Evolutionary conservation across 73 alveolate species (phyloP), one percentile per base, ranked within the genome.

Genomic region (Symbiodinium natans): DNA sequence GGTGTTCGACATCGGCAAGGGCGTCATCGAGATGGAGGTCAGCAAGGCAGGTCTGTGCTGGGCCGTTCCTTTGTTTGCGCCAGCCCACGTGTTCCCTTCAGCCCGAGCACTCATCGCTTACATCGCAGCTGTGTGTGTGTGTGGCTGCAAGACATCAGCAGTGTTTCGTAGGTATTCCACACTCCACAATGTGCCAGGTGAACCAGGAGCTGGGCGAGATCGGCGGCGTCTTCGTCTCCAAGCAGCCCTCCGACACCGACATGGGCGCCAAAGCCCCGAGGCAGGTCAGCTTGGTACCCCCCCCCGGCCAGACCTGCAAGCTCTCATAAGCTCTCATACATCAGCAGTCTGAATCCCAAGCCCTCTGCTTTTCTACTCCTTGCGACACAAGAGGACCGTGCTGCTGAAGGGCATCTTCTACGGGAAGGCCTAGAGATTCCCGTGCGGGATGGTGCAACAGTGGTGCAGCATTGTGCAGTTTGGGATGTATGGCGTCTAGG

Each of bases 241-340:
- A 82, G 98, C 98, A 83, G 90, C 99, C 99, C 52, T 83, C 98
- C 82, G 99, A 93, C 98, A 93, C 99, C 54, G 99, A 93, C 88
- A 84, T 93, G 96, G 99, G 99, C 77, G 99, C 99, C 98, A 93
- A 93, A 86, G 99, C 74, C n/a, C 99, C 99, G 4, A 93, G 46
- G 99, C 56, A 71, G 82, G 33, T 25, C 33, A 17, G 68, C 68
- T 3, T 52, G 25, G n/a, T n/a, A n/a, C n/a, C n/a, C n/a, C n/a
- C n/a, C n/a, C n/a, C n/a, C n/a, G n/a, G n/a, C n/a, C n/a, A n/a
- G n/a, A 8, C 63, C 17, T 48, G 63, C 63, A 48, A 8, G 63
- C 63, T 48, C n/a, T n/a, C n/a, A n/a, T n/a, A n/a, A n/a, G n/a
- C n/a, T n/a, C n/a, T n/a, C n/a, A n/a, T n/a, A n/a, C n/a, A n/a